A percentile compares a stretch with the other conserved stretches of the same genome.
These are phyloP conservation scores for Usnea hakonensis DNA, from an alignment of 495 filamentous ascomycete genomes.

Conservation along the genomic window DNA sequence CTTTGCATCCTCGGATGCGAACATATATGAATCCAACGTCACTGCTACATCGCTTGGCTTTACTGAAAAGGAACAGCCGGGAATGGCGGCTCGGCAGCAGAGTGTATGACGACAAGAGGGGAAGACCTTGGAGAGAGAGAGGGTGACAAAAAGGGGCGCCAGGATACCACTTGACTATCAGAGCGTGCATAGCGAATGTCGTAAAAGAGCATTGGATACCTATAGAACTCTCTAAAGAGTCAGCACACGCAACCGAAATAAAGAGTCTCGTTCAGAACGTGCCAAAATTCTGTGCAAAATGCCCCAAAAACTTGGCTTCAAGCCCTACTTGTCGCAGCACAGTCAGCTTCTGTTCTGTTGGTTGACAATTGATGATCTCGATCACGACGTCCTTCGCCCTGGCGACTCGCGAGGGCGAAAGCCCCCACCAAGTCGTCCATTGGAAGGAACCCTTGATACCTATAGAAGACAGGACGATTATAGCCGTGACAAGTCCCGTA, in stretches of 20 bases:
- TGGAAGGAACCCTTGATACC: no score
- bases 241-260: neutral
- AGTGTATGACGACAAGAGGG: neutral
- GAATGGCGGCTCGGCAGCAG: neutral
- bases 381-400: neutral
- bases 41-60: neutral
- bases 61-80: neutral
- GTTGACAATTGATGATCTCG: neutral
- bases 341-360: neutral
- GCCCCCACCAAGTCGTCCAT: no score
- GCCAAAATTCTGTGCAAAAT: neutral
- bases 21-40: neutral
- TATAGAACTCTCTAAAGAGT: neutral
- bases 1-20: neutral
- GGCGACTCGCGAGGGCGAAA: no score
- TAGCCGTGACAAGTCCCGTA: neutral
- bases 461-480: neutral
- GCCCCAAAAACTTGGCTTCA: neutral
- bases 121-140: neutral
- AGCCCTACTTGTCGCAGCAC: neutral
- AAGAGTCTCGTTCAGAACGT: no score
- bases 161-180: neutral
- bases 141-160: neutral
- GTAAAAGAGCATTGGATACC: neutral
- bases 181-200: neutral